Evolutionary conservation across 345 rosid genomes (phyloP), one percentile per base, ranked within the genome.

Genomic region (Brassica juncea): DNA sequence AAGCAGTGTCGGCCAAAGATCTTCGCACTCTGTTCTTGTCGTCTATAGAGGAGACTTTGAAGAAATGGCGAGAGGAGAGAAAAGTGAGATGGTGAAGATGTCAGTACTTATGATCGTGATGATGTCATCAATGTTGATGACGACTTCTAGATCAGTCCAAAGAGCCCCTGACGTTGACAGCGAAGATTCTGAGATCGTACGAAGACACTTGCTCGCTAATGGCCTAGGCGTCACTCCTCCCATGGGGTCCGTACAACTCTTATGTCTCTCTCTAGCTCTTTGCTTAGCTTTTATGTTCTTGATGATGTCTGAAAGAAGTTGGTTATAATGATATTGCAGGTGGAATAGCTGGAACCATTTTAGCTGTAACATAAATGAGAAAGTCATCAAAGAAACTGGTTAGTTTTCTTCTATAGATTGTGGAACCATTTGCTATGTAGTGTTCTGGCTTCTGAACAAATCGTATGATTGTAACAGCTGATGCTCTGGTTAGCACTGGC

Each of bases 271-370:
- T 75, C 31, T 25, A 0, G 10, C 32, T 42, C 54, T 68, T 1
- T 49, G 55, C 19, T 4, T 49, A 4, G 16, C 55, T 49, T 70
- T 42, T 61, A 37, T 73, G 60, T 74, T 32, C 28, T 62, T 73
- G 54, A 14, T 67, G 37, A 59, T 73, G 65, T 25, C 59, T 67
- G 47, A 49, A 44, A 73, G 37, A 80, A 68, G 23, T 68, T 68
- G 4, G n/a, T 25, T 69, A 32, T 63, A 31, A 70, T 67, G 54
- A n/a, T 8, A 47, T 4, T 78, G 83, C 74, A 95, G 98, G 77
- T 95, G 98, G 99, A 95, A 90, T 57, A 93, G 98, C 77, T 95
- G 99, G 98, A 95, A 95, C 71, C 98, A 95, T 84, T 93, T 91
- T 63, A 10, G 68, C 61, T 95, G 97, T 81, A 65, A 78, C 15